A percentile compares a stretch with the other conserved stretches of the same genome.
Evolutionary conservation across 805 yeast species (phyloP).

Genomic region (Candida wancherniae): DNA sequence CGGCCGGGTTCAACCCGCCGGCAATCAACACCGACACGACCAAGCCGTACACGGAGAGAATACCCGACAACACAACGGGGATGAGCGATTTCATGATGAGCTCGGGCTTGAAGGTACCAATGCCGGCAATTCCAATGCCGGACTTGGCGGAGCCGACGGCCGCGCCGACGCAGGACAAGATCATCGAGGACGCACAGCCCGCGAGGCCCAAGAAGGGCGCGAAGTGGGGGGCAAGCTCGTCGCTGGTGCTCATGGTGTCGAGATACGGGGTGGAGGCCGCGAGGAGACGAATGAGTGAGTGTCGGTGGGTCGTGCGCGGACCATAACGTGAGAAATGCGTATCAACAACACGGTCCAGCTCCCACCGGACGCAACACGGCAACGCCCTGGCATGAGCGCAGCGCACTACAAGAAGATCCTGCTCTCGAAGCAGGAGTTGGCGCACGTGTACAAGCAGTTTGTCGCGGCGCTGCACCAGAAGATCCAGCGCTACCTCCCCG

Average conservation of each 20-base stretch:
- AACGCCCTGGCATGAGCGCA: conserved; percentile 16
- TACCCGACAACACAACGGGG: conserved; percentile 98
- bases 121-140: conserved; percentile 97
- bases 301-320: conserved; percentile 4
- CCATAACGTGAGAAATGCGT: conserved; percentile 1
- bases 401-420: conserved; percentile 39
- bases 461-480: conserved; percentile 38
- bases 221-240: conserved; percentile 78
- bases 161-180: conserved; percentile 93
- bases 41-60: conserved; percentile 91
- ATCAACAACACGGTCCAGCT: not conserved
- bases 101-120: conserved; percentile 96
- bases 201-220: conserved; percentile 98
- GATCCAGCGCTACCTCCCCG: conserved; percentile 47
- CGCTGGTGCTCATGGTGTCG: conserved; percentile 25
- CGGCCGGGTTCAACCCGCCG: conserved; percentile 75
- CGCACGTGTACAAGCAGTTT: conserved; percentile 43
- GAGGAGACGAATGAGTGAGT: not conserved
- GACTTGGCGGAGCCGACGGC: conserved; percentile 98
- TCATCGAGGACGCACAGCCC: conserved; percentile 92
- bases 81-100: conserved; percentile 91
- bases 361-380: not conserved
- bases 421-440: conserved; percentile 50
- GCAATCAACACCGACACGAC: conserved; percentile 96
- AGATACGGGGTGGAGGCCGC: not conserved